Evolutionary conservation across 2,329 filamentous ascomycete genomes (phyloP).

Genomic region (Penicillium glabrum): DNA sequence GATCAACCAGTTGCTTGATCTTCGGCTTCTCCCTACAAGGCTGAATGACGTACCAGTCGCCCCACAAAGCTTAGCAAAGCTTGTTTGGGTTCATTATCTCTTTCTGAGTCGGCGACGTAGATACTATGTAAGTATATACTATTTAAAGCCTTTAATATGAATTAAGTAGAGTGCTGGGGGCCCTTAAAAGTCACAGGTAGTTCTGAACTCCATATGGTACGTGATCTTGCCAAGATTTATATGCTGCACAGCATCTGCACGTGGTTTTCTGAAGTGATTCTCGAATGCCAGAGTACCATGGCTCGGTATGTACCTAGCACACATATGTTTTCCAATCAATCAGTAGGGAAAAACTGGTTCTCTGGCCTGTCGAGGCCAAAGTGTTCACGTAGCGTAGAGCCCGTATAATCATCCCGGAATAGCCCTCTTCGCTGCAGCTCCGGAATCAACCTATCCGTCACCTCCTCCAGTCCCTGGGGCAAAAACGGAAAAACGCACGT

Average conservation of each 20-base stretch:
- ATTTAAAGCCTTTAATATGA: too few species aligned
- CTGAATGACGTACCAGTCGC: constrained; percentile 5
- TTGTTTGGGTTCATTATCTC: not conserved
- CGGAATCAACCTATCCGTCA: constrained; percentile 49
- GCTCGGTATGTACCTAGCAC: too few species aligned
- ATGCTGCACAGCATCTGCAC: too few species aligned
- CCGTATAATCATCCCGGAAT: constrained; percentile 54
- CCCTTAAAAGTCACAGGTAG: too few species aligned
- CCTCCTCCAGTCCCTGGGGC: constrained; percentile 53
- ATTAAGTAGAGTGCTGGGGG: not conserved
- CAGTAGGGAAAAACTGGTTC: constrained; percentile 38
- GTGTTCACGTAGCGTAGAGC: constrained; percentile 55
- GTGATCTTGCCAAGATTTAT: too few species aligned
- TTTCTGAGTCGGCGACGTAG: not conserved
- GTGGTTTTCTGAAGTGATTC: too few species aligned
- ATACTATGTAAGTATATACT: not conserved
- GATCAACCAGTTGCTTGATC: not conserved
- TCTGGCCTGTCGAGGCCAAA: constrained; percentile 52
- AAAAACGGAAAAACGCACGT: constrained; percentile 53
- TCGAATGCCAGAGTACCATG: too few species aligned
- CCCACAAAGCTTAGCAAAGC: constrained; percentile 13
- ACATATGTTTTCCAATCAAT: not conserved
- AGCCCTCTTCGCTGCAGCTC: constrained; percentile 54
- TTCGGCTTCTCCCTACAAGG: not conserved
- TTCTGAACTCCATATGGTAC: too few species aligned